Conservation (phyloP, 139 green algal species). For the Closterium sp. region DNA sequence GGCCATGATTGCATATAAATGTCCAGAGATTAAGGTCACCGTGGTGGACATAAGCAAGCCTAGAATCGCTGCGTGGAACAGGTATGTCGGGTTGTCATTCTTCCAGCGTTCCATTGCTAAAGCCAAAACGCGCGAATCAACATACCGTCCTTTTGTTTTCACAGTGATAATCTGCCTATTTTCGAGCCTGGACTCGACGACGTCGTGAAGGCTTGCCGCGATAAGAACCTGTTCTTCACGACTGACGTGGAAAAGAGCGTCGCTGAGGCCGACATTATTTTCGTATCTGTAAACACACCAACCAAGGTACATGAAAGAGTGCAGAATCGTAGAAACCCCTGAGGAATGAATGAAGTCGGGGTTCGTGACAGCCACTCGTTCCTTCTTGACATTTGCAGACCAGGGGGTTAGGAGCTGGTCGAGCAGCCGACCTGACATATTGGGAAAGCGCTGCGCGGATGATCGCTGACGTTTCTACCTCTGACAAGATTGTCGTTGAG, state of each 20-base stretch:
- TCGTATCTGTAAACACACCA: slow-evolving; percentile 97
- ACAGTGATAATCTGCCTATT: slow-evolving; percentile 90
- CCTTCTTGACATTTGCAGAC: not conserved
- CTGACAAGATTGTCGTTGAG: slow-evolving; percentile 81
- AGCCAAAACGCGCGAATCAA: not conserved
- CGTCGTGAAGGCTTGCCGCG: slow-evolving; percentile 65
- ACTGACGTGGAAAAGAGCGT: slow-evolving; percentile 93
- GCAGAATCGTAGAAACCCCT: not conserved
- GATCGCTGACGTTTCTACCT: slow-evolving; percentile 45
- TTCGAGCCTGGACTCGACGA: slow-evolving; percentile 97
- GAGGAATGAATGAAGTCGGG: not conserved
- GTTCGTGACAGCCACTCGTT: not conserved
- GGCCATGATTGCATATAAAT: slow-evolving; percentile 93
- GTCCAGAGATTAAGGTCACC: slow-evolving; percentile 79
- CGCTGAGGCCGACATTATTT: slow-evolving; percentile 92
- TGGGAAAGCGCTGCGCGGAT: slow-evolving; percentile 91
- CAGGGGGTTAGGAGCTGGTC: slow-evolving; percentile 73
- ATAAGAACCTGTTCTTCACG: slow-evolving; percentile 95
- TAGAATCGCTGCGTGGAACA: slow-evolving; percentile 91
- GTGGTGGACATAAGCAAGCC: slow-evolving; percentile 90
- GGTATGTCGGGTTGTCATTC: not conserved
- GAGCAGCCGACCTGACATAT: slow-evolving; percentile 97
- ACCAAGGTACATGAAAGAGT: slow-evolving; percentile 79
- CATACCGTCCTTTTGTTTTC: not conserved
- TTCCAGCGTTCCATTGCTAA: not conserved